Evolutionary conservation across 2,329 filamentous ascomycete species (phyloP).

Genomic region (Diplodia mutila): DNA sequence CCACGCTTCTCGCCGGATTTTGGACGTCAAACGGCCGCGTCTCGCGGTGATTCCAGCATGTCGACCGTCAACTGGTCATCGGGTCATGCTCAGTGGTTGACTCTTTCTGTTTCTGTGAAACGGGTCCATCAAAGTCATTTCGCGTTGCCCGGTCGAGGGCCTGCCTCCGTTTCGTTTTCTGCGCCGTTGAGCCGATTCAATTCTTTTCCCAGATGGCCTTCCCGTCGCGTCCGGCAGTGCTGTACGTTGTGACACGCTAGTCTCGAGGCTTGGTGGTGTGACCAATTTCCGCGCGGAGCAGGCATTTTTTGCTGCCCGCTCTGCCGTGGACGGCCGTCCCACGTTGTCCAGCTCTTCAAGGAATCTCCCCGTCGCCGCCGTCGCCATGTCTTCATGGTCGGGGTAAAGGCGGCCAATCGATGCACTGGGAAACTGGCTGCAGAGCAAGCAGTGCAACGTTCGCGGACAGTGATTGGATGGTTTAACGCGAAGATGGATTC

Average conservation of each 20-base stretch:
- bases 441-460: neutral
- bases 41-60: neutral
- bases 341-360: constrained; percentile 1
- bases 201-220: neutral
- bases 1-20: neutral
- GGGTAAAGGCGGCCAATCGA: neutral
- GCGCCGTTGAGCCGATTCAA: neutral
- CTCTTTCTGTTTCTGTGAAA: neutral
- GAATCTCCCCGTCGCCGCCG: neutral
- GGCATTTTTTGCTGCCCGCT: neutral
- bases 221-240: neutral
- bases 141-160: neutral
- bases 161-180: neutral
- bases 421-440: no score
- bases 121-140: neutral
- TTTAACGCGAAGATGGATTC: neutral
- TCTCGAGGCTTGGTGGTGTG: constrained; percentile 9
- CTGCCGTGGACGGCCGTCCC: neutral
- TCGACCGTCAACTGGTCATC: neutral
- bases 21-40: constrained; percentile 6
- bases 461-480: neutral
- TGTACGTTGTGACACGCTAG: neutral
- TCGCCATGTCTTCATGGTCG: neutral
- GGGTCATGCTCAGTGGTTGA: neutral
- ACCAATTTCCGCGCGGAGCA: neutral